A percentile compares a stretch with the other conserved stretches of the same genome.
These are phyloP conservation scores for Dissoconium aciculare DNA, from an alignment of 2,329 filamentous ascomycete species.

Conservation along the genomic window DNA sequence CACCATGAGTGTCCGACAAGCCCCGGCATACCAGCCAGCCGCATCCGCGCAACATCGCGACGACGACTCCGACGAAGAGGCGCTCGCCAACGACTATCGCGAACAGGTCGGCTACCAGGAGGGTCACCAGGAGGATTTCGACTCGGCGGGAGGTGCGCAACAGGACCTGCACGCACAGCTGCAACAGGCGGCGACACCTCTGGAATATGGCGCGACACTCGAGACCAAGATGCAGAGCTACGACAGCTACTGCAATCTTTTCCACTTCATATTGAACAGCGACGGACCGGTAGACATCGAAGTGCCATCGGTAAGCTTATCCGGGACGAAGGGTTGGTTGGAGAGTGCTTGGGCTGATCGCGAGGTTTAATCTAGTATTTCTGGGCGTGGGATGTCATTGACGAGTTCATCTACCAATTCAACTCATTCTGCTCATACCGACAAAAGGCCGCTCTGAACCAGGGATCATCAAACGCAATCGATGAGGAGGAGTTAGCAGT, in stretches of 20 bases:
- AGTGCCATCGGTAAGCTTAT: slow-evolving; percentile 68
- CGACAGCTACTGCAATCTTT: slow-evolving; percentile 97
- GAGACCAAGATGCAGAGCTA: slow-evolving; percentile 98
- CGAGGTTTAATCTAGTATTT: too few species aligned
- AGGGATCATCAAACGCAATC: slow-evolving; percentile 33
- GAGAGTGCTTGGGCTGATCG: too few species aligned
- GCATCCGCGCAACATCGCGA: slow-evolving; percentile 21
- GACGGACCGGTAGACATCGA: slow-evolving; percentile 97
- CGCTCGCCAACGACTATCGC: slow-evolving; percentile 85
- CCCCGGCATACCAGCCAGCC: slow-evolving; percentile 28
- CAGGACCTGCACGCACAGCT: slow-evolving; percentile 91
- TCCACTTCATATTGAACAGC: slow-evolving; percentile 98
- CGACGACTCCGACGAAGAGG: slow-evolving; percentile 91
- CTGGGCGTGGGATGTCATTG: slow-evolving; percentile 99
- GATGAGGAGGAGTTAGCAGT: slow-evolving; percentile 88
- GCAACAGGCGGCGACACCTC: slow-evolving; percentile 76
- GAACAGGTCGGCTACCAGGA: slow-evolving; percentile 93
- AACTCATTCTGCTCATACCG: slow-evolving; percentile 98
- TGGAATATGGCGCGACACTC: slow-evolving; percentile 89
- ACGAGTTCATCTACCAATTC: slow-evolving; percentile 99
- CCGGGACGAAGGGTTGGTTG: too few species aligned
- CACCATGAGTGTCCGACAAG: slow-evolving; percentile 27
- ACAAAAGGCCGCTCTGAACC: slow-evolving; percentile 68
- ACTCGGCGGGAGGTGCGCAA: slow-evolving; percentile 52
- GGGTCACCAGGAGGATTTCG: slow-evolving; percentile 49